Evolutionary conservation across 2,329 filamentous ascomycete genomes (phyloP).

Genomic region (Xylariaceae sp.): DNA sequence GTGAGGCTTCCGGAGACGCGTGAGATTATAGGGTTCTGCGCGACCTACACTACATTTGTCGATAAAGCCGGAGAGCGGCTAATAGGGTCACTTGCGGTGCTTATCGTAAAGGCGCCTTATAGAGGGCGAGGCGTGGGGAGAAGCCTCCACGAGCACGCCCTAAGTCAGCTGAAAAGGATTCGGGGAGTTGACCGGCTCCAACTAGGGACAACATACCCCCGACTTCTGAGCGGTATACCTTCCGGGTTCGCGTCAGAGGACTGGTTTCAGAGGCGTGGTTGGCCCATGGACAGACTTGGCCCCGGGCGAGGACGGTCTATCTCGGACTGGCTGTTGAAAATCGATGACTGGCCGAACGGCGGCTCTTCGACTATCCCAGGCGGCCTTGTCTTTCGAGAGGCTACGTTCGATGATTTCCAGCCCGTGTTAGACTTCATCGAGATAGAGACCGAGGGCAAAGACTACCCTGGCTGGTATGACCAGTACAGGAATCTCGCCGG

Average conservation of each 20-base stretch:
- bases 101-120: slow-evolving; percentile 46
- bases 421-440: slow-evolving; percentile 46
- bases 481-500: slow-evolving; percentile 49
- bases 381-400: slow-evolving; percentile 40
- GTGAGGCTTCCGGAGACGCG: slow-evolving; percentile 42
- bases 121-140: slow-evolving; percentile 47
- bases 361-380: slow-evolving; percentile 33
- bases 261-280: slow-evolving; percentile 52
- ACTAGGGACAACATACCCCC: slow-evolving; percentile 54
- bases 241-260: slow-evolving; percentile 36
- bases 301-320: slow-evolving; percentile 45
- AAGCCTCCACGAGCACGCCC: slow-evolving; percentile 47
- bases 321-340: slow-evolving; percentile 49
- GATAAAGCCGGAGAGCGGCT: slow-evolving; percentile 47
- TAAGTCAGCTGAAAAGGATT: slow-evolving; percentile 43
- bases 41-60: slow-evolving; percentile 54
- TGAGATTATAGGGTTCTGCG: slow-evolving; percentile 51
- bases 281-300: slow-evolving; percentile 41
- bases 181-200: slow-evolving; percentile 50
- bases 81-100: slow-evolving; percentile 49
- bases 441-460: slow-evolving; percentile 40
- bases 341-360: slow-evolving; percentile 43
- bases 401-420: slow-evolving; percentile 41
- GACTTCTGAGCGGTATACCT: slow-evolving; percentile 51
- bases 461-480: slow-evolving; percentile 53